Conservation (phyloP, 2,329 filamentous ascomycete genomes). For the Fusarium sp. region DNA sequence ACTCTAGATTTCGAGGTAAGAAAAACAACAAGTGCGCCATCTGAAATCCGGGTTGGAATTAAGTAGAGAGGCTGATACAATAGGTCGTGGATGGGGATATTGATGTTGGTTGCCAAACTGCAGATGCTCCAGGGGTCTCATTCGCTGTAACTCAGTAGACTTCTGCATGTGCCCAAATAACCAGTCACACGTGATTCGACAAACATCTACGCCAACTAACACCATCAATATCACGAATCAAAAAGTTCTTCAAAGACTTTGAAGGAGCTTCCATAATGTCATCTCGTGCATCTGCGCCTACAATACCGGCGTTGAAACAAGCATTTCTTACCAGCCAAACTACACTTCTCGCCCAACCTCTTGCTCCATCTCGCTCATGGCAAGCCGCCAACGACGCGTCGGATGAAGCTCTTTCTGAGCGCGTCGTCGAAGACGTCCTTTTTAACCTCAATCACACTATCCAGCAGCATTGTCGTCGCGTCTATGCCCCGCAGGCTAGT, state of each 20-base stretch:
- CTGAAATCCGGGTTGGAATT: neutral
- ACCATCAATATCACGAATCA: neutral
- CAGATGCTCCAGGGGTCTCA: neutral
- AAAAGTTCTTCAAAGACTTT: neutral
- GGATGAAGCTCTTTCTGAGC: slow-evolving; percentile 56
- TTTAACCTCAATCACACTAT: slow-evolving; percentile 70
- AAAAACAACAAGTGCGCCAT: neutral
- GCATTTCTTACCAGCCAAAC: slow-evolving; percentile 72
- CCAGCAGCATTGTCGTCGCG: slow-evolving; percentile 72
- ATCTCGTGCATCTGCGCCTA: slow-evolving; percentile 54
- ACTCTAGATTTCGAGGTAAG: neutral
- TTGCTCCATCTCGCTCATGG: slow-evolving; percentile 67
- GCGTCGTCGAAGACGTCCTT: slow-evolving; percentile 66
- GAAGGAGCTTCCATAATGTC: slow-evolving; percentile 12
- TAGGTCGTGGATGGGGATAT: neutral
- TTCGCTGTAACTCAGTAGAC: neutral
- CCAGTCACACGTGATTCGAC: slow-evolving; percentile 22
- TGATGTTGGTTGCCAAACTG: neutral
- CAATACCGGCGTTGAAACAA: slow-evolving; percentile 71
- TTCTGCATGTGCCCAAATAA: neutral
- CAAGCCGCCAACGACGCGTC: slow-evolving; percentile 58
- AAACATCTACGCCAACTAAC: slow-evolving; percentile 13
- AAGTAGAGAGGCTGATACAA: neutral
- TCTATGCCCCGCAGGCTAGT: slow-evolving; percentile 75
- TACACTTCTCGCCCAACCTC: slow-evolving; percentile 69